Evolutionary conservation across 305 asterid species (phyloP).

Genomic region (Ajuga reptans): DNA sequence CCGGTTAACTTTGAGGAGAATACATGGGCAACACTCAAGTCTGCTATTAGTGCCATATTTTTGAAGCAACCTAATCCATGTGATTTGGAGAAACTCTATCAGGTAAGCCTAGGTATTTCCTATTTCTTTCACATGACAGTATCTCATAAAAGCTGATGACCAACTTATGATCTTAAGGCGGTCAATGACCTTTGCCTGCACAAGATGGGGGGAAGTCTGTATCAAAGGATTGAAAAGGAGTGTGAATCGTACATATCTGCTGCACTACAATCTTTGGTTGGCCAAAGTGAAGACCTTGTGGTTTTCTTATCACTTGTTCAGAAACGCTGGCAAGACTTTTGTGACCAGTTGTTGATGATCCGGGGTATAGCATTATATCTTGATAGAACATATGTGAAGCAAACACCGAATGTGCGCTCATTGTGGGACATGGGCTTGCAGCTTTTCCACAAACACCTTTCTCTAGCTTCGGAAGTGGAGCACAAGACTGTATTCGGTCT

Average conservation of each 20-base stretch:
- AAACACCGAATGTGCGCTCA: conserved; percentile 72
- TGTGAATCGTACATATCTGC: conserved; percentile 69
- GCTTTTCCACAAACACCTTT: conserved; percentile 88
- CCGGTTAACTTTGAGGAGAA: conserved; percentile 87
- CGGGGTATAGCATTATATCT: conserved; percentile 91
- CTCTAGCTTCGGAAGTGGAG: conserved; percentile 84
- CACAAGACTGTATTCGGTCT: conserved; percentile 89
- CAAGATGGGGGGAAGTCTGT: conserved; percentile 91
- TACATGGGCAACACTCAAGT: conserved; percentile 85
- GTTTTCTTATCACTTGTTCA: conserved; percentile 88
- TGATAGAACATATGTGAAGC: conserved; percentile 94
- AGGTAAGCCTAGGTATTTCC: conserved; percentile 34
- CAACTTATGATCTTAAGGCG: conserved; percentile 41
- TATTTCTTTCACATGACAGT: conserved; percentile 9
- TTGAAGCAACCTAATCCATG: conserved; percentile 88
- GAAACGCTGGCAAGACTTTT: conserved; percentile 68
- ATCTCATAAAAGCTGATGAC: conserved; percentile 23
- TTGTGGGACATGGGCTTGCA: conserved; percentile 99
- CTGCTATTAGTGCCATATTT: conserved; percentile 87
- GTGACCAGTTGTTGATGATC: conserved; percentile 94
- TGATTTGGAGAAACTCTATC: conserved; percentile 84
- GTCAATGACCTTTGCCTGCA: conserved; percentile 86
- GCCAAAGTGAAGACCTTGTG: conserved; percentile 79
- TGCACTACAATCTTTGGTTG: conserved; percentile 67
- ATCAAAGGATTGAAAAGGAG: conserved; percentile 73